phyloP scores from a whole-genome alignment of 2,329 filamentous ascomycete genomes.

The Exserohilum turcica region DNA sequence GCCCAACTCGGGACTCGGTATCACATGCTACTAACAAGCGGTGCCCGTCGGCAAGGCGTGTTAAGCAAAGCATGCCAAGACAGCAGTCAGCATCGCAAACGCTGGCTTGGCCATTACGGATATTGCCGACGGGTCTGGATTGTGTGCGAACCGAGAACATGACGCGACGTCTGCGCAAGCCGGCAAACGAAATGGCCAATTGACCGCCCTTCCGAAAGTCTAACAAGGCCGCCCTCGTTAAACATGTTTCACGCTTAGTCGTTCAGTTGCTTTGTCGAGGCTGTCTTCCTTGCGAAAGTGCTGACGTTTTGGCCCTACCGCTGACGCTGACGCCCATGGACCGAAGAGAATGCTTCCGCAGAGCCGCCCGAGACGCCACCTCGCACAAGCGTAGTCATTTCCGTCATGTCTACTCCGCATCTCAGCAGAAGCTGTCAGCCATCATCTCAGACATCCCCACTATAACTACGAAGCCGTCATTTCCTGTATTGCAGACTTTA shows the following conservation, averaged over 20 bases:
- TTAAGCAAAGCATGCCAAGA: conserved; percentile 7
- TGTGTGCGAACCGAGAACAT: neutral
- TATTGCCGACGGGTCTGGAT: neutral
- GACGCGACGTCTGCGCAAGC: neutral
- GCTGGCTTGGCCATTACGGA: neutral
- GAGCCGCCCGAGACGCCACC: conserved; percentile 9
- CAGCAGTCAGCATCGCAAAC: conserved; percentile 1
- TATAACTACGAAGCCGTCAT: neutral
- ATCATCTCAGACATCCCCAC: neutral
- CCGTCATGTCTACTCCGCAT: neutral
- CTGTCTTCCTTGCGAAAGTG: neutral
- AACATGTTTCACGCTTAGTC: conserved; percentile 2
- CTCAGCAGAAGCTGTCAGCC: neutral
- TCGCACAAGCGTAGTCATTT: conserved; percentile 3
- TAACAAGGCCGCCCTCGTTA: conserved; percentile 2
- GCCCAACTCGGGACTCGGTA: too few relatives aligned
- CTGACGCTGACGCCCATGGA: conserved; percentile 1
- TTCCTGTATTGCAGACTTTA: neutral
- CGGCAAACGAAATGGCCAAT: conserved; percentile 3
- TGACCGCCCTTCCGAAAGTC: neutral
- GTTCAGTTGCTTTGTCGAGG: conserved; percentile 1
- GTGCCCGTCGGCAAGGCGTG: neutral
- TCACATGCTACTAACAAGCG: conserved; percentile 2
- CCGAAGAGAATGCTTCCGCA: neutral
- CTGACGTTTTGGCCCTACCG: neutral